These are phyloP conservation scores for Sclerotinia minor DNA, from an alignment of 2,329 filamentous ascomycete genomes.

Conservation along the genomic window DNA sequence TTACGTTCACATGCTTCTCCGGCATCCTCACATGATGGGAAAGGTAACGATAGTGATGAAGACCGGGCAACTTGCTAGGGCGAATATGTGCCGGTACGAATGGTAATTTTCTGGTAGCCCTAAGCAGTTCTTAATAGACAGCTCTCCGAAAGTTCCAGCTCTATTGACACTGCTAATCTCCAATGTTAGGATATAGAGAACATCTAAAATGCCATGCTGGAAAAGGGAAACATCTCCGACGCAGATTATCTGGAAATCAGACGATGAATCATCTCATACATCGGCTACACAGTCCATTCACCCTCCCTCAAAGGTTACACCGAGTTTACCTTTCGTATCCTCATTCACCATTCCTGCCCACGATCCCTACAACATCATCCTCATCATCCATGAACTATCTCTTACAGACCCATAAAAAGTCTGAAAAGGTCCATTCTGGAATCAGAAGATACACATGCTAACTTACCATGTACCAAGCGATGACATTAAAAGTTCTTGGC, in stretches of 20 bases:
- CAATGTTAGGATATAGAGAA: not conserved
- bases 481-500: conserved; percentile 13
- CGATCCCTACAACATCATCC: conserved; percentile 12
- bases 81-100: conserved; percentile 3
- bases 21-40: not conserved
- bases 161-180: not conserved
- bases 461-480: conserved; percentile 5
- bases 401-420: conserved; percentile 12
- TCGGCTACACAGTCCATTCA: not conserved
- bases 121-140: too few relatives aligned
- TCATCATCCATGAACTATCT: conserved; percentile 2
- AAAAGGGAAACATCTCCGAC: conserved; percentile 1
- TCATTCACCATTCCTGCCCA: conserved; percentile 2
- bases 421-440: conserved; percentile 6
- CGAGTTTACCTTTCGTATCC: conserved; percentile 2
- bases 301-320: not conserved
- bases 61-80: not conserved
- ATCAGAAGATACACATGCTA: conserved; percentile 3
- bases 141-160: not conserved
- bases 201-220: not conserved
- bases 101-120: not conserved
- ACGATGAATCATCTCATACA: not conserved
- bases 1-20: not conserved
- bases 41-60: not conserved
- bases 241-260: not conserved